These are phyloP conservation scores for Scutellaria galericulata DNA, from an alignment of 257 asterid species.

Conservation along the genomic window DNA sequence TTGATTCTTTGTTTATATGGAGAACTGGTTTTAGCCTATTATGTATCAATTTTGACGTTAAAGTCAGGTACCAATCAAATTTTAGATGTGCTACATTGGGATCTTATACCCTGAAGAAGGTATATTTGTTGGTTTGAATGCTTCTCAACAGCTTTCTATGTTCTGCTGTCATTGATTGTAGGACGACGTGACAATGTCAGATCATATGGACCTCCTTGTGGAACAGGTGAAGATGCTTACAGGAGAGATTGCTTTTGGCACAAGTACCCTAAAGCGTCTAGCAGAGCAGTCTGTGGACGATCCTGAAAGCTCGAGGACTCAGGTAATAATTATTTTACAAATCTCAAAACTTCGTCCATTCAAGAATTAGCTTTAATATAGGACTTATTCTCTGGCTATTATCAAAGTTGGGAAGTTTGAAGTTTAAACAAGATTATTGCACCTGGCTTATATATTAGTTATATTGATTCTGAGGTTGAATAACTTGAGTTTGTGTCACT, in stretches of 20 bases:
- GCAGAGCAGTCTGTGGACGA: constrained; percentile 79
- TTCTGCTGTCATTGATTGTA: constrained; percentile 39
- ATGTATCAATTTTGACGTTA: constrained; percentile 8
- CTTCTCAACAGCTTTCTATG: constrained; percentile 28
- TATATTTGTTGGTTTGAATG: constrained; percentile 23
- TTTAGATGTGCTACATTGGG: constrained; percentile 16
- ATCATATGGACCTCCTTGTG: constrained; percentile 89
- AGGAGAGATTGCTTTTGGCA: constrained; percentile 94
- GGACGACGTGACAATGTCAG: constrained; percentile 81
- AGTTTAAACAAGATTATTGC: neutral
- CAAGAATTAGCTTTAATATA: neutral
- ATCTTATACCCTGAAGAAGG: constrained; percentile 13
- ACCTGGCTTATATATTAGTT: neutral
- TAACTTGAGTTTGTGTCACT: constrained; percentile 21
- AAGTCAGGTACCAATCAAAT: constrained; percentile 11
- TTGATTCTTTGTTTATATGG: constrained; percentile 8
- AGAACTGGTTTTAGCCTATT: neutral
- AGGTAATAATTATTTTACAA: constrained; percentile 50
- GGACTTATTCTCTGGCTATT: constrained; percentile 9
- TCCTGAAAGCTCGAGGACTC: constrained; percentile 77
- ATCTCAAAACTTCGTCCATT: too few relatives aligned
- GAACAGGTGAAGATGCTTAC: constrained; percentile 99
- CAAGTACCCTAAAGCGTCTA: constrained; percentile 92
- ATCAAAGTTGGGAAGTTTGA: neutral
- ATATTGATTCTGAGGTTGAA: neutral